Base-by-base conservation (phyloP, 768 basidiomycete genomes). In the Kwoniella newhampshirensis region DNA sequence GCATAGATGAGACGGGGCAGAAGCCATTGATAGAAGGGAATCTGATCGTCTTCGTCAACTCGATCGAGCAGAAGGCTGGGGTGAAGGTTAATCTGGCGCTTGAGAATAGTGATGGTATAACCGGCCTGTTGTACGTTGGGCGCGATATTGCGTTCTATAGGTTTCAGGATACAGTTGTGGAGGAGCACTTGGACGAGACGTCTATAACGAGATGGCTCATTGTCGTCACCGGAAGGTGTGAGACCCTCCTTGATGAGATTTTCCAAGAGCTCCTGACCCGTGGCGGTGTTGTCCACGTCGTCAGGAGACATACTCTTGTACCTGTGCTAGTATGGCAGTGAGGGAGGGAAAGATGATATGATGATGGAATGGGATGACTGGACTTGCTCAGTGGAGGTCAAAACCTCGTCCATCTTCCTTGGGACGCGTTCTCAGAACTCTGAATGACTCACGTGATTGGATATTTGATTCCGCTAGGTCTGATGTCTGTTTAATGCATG, bases 21-120 rank as follows among this genome's bases (percentile, higher is more conserved):
- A 4, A 75, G 41, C 67, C 69, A 73, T 51, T 67, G 65, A 54
- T 66, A 75, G 26, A 72, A 57, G 5, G 68, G 73, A 1, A 60
- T 35, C 15, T 51, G 30, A 8, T 13, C n/a, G 11, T 62, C 26
- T 13, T 30, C 44, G 12, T 35, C 44, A 4, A 11, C 13, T 7
- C 25, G 43, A 3, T 39, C 41, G 25, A 23, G 23, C n/a, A 64
- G 59, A n/a, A 74, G 45, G 12, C 61, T 63, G 11, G 72, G 67
- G 8, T 57, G 67, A 5, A 57, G 3, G 9, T n/a, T 53, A 40
- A 51, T 47, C 37, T 74, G 67, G 2, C 52, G 36, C 18, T 57
- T 23, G 3, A 74, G 47, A 36, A 74, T 67, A 8, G 53, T 60
- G 8, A 74, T 40, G n/a, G 67, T 73, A 35, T 68, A 57, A 9